Percentiles rank a stretch among this genome's conserved stretches.
Conservation (phyloP, 768 basidiomycete genomes). For the Tephrocybe sp. region DNA sequence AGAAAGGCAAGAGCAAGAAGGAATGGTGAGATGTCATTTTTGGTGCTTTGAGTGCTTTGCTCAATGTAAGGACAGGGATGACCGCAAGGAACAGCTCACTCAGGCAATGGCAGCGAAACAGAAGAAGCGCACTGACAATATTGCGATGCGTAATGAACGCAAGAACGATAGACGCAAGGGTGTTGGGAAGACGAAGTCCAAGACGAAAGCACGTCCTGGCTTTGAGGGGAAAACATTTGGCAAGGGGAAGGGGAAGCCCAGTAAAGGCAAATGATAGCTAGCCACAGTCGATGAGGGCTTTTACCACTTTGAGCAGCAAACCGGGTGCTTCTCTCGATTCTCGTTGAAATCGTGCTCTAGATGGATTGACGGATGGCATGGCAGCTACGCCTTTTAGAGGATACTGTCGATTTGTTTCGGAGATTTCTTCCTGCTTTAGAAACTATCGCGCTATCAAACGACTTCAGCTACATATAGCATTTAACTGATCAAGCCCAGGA, state of each 20-base stretch:
- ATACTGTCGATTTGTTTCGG: too few species aligned
- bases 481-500: too few species aligned
- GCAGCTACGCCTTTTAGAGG: too few species aligned
- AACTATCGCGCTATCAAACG: too few species aligned
- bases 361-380: too few species aligned
- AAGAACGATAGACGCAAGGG: conserved; percentile 67
- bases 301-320: too few species aligned
- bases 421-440: too few species aligned
- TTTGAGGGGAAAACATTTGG: conserved; percentile 87
- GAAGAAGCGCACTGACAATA: conserved; percentile 91
- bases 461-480: too few species aligned
- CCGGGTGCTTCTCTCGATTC: too few species aligned
- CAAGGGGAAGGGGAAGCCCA: conserved; percentile 42
- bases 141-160: conserved; percentile 81
- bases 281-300: too few species aligned
- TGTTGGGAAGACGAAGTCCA: conserved; percentile 45
- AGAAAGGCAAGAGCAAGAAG: conserved; percentile 81
- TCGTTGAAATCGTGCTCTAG: too few species aligned
- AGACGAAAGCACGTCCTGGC: conserved; percentile 77
- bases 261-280: conserved; percentile 8
- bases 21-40: conserved; percentile 58
- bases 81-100: conserved; percentile 77
- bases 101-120: conserved; percentile 81
- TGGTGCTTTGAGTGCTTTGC: conserved; percentile 1
- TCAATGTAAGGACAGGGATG: conserved; percentile 55